Evolutionary conservation across 2,329 filamentous ascomycete genomes (phyloP), one percentile per base, ranked within the genome.

Genomic region (Cercospora janseana): DNA sequence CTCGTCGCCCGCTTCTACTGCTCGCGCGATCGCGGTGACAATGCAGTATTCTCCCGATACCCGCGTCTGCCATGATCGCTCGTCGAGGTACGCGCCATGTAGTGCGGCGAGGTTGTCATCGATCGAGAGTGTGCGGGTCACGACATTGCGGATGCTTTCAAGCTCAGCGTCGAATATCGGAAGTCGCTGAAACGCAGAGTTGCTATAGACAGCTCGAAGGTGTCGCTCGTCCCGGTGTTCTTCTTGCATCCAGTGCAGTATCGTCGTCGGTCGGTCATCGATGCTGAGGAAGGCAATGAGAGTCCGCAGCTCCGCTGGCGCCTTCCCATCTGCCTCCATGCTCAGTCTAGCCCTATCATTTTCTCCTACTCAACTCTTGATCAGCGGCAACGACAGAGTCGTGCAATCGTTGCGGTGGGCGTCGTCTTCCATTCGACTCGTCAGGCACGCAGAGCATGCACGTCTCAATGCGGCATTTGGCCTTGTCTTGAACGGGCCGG

Each of bases 241-340:
- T 21, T 21, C 20, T 27, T 15, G 26, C 6, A 27, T 10, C 8
- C 34, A 21, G 12, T 35, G 42, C 32, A 60, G 15, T 13, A 63
- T 54, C 13, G 54, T 48, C 21, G 56, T 52, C 2, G 61, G 56
- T 41, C 44, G 32, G 4, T 48, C 34, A 27, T 63, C 61, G 13
- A 49, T 40, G 16, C 56, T 54, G n/a, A 63, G 51, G 45, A 57
- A 63, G 15, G 51, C 51, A 6, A 47, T 50, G 31, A 63, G 44
- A 5, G 52, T 37, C 40, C 48, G 53, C 27, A 63, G 29, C 46
- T 62, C 56, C n/a, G 31, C 5, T 7, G 60, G 60, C 13, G 62
- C 35, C 6, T 40, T 13, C 20, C 26, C 21, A 12, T 20, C 35
- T 10, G 35, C 26, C 12, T 24, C 35, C 35, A 40, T 40, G 35